Conservation (phyloP, 305 asterid species). For the Solanum hybrid region DNA sequence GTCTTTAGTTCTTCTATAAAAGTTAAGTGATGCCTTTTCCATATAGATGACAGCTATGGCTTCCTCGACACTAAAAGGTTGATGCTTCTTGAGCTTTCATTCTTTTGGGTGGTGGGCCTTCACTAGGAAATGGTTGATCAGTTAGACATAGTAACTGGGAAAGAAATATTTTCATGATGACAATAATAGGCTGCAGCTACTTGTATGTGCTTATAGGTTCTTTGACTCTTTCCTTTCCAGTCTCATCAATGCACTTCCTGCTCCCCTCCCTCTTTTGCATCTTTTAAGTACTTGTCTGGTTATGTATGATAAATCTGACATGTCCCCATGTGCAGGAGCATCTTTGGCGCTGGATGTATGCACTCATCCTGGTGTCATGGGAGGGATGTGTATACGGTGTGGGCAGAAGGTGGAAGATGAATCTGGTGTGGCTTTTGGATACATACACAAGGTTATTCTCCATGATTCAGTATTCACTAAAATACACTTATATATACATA, state of each 20-base stretch:
- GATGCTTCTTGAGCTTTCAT: background rate
- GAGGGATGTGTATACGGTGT: conserved; percentile 86
- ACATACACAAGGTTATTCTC: conserved; percentile 31
- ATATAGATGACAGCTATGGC: background rate
- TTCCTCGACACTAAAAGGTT: background rate
- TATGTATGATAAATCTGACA: background rate
- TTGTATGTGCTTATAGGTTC: background rate
- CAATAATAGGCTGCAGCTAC: background rate
- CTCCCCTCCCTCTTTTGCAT: background rate
- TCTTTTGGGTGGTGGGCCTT: background rate
- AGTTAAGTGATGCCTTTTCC: background rate
- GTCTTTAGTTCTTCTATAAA: background rate
- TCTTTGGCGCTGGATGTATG: conserved; percentile 27
- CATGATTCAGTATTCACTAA: background rate
- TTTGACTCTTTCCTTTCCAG: background rate
- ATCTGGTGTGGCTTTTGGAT: conserved; percentile 63
- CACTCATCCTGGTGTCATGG: conserved; percentile 72
- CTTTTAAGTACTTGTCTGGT: background rate
- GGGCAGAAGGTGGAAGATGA: conserved; percentile 60
- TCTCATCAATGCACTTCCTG: background rate
- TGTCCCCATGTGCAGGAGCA: conserved; percentile 10
- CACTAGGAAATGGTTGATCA: background rate
- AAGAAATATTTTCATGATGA: background rate
- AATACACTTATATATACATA: background rate
- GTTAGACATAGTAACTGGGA: background rate